These are phyloP conservation scores for Podospora pseudocomata DNA, from an alignment of 495 filamentous ascomycete genomes.

Conservation along the genomic window DNA sequence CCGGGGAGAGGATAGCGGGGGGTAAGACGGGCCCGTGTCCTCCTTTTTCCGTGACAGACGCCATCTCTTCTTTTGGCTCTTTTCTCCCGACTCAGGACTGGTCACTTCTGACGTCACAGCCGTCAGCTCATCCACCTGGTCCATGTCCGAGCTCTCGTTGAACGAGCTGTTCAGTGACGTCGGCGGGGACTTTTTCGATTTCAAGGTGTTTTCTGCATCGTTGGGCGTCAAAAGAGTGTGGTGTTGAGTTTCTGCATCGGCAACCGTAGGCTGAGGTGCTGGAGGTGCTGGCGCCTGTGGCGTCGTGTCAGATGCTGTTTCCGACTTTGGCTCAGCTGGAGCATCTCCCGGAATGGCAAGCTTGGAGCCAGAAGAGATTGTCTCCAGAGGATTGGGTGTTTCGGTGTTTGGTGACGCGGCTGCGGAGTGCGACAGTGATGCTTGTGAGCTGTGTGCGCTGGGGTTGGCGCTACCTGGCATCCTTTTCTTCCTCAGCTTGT, in stretches of 20 bases:
- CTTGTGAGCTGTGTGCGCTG: conserved; percentile 81
- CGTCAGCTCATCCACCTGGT: conserved; percentile 58
- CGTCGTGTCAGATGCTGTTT: conserved; percentile 35
- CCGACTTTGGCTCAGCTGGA: conserved; percentile 20
- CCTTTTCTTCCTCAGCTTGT: conserved; percentile 82
- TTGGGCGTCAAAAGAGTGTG: conserved; percentile 27
- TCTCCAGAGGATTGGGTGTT: conserved; percentile 37
- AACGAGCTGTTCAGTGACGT: conserved; percentile 71
- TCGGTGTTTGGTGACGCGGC: conserved; percentile 38
- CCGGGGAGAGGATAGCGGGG: conserved; percentile 45
- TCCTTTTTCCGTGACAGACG: conserved; percentile 64
- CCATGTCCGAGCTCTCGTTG: conserved; percentile 72
- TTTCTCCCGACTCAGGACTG: conserved; percentile 54
- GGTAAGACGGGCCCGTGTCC: conserved; percentile 36
- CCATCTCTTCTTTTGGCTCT: conserved; percentile 70
- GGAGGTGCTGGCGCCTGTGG: conserved; percentile 26
- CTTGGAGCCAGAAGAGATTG: conserved; percentile 28
- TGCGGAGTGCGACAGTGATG: conserved; percentile 58
- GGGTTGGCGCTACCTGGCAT: conserved; percentile 67
- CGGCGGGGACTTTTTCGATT: conserved; percentile 60
- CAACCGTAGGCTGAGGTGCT: neutral
- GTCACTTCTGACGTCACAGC: conserved; percentile 32
- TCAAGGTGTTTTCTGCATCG: conserved; percentile 51
- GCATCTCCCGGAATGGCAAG: conserved; percentile 22
- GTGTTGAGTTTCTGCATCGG: neutral